phyloP scores from a whole-genome alignment of 257 asterid genomes.

The Perilla frutescens region DNA sequence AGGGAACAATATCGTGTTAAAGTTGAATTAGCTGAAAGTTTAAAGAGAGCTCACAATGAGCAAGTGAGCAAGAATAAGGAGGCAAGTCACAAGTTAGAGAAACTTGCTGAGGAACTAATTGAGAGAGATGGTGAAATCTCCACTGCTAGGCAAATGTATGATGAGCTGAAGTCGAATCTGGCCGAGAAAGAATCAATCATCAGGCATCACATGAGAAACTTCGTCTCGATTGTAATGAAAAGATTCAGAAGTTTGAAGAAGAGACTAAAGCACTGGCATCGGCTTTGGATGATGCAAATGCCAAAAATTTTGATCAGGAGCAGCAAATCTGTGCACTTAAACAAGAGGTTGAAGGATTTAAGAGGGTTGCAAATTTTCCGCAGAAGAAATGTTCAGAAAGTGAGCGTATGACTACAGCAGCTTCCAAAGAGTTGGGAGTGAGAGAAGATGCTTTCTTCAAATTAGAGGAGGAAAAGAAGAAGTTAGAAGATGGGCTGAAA shows the following conservation, averaged over 20 bases:
- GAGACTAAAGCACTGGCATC: constrained; percentile 59
- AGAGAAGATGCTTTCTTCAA: constrained; percentile 57
- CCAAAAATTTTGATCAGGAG: constrained; percentile 59
- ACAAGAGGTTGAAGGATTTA: constrained; percentile 65
- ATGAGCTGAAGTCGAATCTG: constrained; percentile 57
- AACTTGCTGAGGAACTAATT: constrained; percentile 50
- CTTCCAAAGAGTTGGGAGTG: constrained; percentile 45
- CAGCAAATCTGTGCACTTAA: constrained; percentile 51
- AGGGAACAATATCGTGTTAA: constrained; percentile 53
- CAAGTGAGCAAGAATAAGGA: constrained; percentile 63
- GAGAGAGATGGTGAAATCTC: constrained; percentile 59
- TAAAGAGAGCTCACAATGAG: constrained; percentile 70
- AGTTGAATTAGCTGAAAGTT: constrained; percentile 58
- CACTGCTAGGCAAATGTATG: constrained; percentile 40
- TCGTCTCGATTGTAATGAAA: constrained; percentile 58
- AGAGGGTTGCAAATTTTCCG: constrained; percentile 44
- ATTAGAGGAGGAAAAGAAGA: constrained; percentile 67
- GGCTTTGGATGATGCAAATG: constrained; percentile 76
- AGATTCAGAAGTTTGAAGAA: constrained; percentile 56
- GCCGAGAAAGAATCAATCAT: constrained; percentile 63
- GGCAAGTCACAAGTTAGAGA: constrained; percentile 61
- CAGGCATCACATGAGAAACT: constrained; percentile 65
- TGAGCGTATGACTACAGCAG: constrained; percentile 36
- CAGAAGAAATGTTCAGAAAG: constrained; percentile 48
- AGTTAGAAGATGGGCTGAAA: constrained; percentile 71